Base-by-base conservation (phyloP, 345 rosid species). In the Durio zibethinus region DNA sequence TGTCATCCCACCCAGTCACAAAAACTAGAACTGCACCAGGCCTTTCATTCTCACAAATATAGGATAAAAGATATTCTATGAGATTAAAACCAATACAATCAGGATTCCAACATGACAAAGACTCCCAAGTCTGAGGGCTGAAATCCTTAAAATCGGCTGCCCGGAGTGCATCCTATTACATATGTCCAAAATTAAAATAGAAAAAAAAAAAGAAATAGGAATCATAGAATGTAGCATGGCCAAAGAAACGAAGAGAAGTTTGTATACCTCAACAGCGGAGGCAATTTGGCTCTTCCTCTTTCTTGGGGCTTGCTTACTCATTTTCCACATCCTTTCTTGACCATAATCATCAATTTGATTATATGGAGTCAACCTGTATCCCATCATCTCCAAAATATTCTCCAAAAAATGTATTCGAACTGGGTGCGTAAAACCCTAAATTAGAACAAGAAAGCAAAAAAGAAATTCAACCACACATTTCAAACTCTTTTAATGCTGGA, bases 1-100 rank as follows among this genome's bases (percentile, higher is more conserved):
- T 93, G 87, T 94, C 98, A 80, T 94, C 98, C 97, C 97, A 93
- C 61, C 98, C 98, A 80, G 95, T 94, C 97, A 94, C 85, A 84
- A 94, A 94, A 74, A 94, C 94, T 45, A 94, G 84, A 75, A 94
- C 86, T 76, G 97, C 93, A 79, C 98, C 98, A 21, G 91, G 91
- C 76, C 80, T 81, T 85, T 85, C 94, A 73, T 89, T 83, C 88
- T 93, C 90, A 62, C 96, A 93, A 54, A 95, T 89, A 73, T 82
- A 21, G 80, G 85, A 87, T 56, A 95, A 86, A 76, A 94, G 82
- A 77, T 79, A 78, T 76, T 93, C 97, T 80, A 94, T 91, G 65
- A 94, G 93, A 87, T 90, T 94, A 86, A 94, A 94, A 76, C 98
- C 98, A 80, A 94, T 84, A 75, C 93, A 87, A 82, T 93, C 98